Base-by-base conservation (phyloP, 352 stramenopile species). In the Globisporangium alternatum region DNA sequence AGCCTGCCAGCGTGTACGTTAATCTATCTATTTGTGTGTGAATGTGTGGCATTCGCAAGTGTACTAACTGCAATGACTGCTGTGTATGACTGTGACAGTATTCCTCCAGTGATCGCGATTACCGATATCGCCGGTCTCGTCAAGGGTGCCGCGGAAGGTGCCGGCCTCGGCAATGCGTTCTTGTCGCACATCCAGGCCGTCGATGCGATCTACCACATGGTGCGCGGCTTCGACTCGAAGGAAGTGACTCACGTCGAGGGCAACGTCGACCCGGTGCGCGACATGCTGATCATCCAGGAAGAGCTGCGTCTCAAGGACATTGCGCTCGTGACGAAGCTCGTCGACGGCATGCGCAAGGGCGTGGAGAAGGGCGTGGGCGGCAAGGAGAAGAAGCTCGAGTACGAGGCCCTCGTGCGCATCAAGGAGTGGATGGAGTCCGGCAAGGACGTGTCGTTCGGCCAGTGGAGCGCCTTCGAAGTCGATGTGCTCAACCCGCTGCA, bases 51-150 rank as follows among this genome's bases (percentile, higher is more conserved):
- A n/a, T n/a, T n/a, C n/a, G n/a, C n/a, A n/a, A n/a, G n/a, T n/a
- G n/a, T n/a, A n/a, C n/a, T n/a, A n/a, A n/a, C n/a, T n/a, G n/a
- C n/a, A n/a, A n/a, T n/a, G n/a, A n/a, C n/a, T n/a, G n/a, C n/a
- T n/a, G n/a, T n/a, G n/a, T n/a, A n/a, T n/a, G n/a, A n/a, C n/a
- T n/a, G n/a, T n/a, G n/a, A n/a, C 22, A 86, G 78, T 21, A 82
- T 99, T 41, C 97, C 98, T 0, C 97, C 98, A 19, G 93, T 98
- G 39, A 93, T 99, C 49, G 97, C 97, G 64, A 97, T 99, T 64
- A 99, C 97, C 41, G 98, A 99, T 82, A 99, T 99, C 81, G 98
- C 98, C 35, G 98, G 98, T 60, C 89, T 99, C 21, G 98, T 99
- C 66, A 90, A 92, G 41, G 98, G 95, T 31, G 98, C 98, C 31